These are phyloP conservation scores for Leptographium radiaticola DNA, from an alignment of 2,329 filamentous ascomycete species.

Conservation along the genomic window DNA sequence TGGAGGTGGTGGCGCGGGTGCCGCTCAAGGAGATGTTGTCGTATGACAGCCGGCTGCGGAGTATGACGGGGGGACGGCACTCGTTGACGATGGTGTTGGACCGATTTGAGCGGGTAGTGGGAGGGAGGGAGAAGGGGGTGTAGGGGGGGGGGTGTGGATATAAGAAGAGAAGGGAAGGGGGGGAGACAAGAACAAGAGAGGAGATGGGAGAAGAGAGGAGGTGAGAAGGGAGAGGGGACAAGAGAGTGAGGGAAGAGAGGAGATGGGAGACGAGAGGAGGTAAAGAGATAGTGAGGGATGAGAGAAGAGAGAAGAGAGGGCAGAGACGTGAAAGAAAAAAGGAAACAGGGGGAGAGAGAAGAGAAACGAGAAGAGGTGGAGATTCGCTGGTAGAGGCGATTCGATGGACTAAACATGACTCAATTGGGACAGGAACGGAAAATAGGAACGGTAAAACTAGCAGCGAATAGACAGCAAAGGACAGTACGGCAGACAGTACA, in stretches of 20 bases:
- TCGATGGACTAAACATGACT: too few species aligned
- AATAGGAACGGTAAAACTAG: too few species aligned
- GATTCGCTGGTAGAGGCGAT: too few species aligned
- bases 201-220: background rate
- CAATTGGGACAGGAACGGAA: background rate
- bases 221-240: background rate
- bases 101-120: constrained; percentile 42
- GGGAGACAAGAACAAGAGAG: too few species aligned
- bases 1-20: constrained; percentile 70
- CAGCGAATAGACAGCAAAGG: too few species aligned
- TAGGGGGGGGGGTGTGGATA: background rate
- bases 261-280: background rate
- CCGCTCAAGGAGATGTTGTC: constrained; percentile 95
- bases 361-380: too few species aligned
- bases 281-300: too few species aligned
- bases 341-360: too few species aligned
- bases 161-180: background rate
- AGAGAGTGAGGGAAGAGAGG: too few species aligned
- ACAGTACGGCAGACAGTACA: too few species aligned
- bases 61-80: constrained; percentile 72
- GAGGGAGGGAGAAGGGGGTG: constrained; percentile 35
- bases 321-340: too few species aligned
- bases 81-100: constrained; percentile 46
- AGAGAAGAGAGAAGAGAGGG: background rate
- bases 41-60: constrained; percentile 78